These are phyloP conservation scores for Phyllosticta capitalensis DNA, from an alignment of 2,329 filamentous ascomycete genomes.

Conservation along the genomic window DNA sequence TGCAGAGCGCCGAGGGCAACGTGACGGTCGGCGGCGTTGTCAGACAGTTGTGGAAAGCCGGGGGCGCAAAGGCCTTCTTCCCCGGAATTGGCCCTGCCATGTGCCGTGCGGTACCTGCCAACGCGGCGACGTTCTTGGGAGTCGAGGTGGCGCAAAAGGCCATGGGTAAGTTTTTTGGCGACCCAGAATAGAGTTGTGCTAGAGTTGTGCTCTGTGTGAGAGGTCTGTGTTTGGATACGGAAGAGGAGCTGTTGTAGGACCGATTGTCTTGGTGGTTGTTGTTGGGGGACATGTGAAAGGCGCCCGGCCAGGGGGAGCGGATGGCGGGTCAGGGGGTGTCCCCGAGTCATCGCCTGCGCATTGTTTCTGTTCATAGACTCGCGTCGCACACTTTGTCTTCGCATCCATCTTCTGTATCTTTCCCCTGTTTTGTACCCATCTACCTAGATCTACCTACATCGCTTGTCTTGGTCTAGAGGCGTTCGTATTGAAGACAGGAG, in stretches of 20 bases:
- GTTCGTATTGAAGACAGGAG: too few relatives aligned
- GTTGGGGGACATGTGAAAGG: neutral
- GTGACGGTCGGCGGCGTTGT: slow-evolving; percentile 74
- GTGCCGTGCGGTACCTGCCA: slow-evolving; percentile 86
- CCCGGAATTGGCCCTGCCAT: slow-evolving; percentile 90
- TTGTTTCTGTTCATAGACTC: neutral
- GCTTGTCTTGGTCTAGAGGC: too few relatives aligned
- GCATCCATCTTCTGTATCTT: too few relatives aligned
- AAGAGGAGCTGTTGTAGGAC: neutral
- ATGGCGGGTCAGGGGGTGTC: neutral
- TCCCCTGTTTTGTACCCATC: too few relatives aligned
- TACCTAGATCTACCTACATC: too few relatives aligned
- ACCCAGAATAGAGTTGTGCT: neutral
- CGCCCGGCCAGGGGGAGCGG: neutral
- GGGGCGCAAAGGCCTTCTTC: slow-evolving; percentile 89
- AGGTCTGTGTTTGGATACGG: neutral
- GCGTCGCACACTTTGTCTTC: too few relatives aligned
- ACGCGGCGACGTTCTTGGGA: slow-evolving; percentile 87
- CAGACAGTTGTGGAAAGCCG: slow-evolving; percentile 74
- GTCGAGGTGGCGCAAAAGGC: slow-evolving; percentile 76
- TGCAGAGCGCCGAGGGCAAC: slow-evolving; percentile 85
- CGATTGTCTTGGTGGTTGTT: neutral
- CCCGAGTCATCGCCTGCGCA: neutral
- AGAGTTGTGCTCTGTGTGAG: too few relatives aligned
- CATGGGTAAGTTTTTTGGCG: slow-evolving; percentile 65